These are phyloP conservation scores for Erucastrum elatum DNA, from an alignment of 345 rosid genomes.

Conservation along the genomic window DNA sequence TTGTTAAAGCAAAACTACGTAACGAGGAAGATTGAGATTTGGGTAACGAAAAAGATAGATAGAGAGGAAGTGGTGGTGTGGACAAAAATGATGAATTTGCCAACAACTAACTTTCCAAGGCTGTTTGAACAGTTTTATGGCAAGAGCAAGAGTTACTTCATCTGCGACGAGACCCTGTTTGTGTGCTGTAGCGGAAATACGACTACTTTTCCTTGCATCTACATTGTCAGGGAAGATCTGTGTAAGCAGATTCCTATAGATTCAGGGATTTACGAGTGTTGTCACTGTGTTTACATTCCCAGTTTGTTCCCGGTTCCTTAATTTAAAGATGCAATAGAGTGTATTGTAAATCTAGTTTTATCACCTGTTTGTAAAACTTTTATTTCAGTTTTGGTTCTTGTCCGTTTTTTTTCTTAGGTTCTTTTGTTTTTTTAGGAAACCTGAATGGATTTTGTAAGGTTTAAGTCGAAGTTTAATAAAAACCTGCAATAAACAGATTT, in stretches of 20 bases:
- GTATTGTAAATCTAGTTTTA: background rate
- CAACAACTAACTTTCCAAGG: background rate
- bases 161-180: slow-evolving; percentile 7
- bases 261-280: background rate
- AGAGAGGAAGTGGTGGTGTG: background rate
- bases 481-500: no score
- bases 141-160: background rate
- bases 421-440: no score
- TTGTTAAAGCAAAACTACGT: background rate
- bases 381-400: background rate
- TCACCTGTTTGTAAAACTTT: no score
- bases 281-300: slow-evolving; percentile 16
- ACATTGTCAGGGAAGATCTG: background rate
- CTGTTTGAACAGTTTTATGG: background rate
- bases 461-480: no score
- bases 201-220: background rate
- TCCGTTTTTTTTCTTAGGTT: background rate
- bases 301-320: background rate
- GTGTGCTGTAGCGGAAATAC: background rate
- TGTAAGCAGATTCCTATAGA: background rate
- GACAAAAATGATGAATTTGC: background rate
- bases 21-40: background rate
- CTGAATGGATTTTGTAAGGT: no score
- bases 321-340: background rate
- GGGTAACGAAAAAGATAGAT: background rate